A percentile compares a stretch with the other conserved stretches of the same genome.
Conservation (phyloP, 805 yeast species). For the Candida gorgasii region DNA sequence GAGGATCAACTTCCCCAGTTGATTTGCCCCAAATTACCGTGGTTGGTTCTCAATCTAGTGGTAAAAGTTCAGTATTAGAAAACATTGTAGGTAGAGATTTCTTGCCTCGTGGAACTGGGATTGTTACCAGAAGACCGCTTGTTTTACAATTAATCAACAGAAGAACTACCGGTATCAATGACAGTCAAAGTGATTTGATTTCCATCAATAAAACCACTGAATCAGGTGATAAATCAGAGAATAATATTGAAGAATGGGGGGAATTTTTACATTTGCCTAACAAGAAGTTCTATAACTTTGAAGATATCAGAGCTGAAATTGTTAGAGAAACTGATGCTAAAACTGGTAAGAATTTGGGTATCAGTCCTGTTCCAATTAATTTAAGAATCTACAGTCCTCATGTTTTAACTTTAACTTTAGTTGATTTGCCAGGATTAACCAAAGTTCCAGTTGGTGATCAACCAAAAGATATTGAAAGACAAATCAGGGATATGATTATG, state of each 20-base stretch:
- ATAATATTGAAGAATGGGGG: slow-evolving; percentile 91
- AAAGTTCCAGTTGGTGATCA: slow-evolving; percentile 99
- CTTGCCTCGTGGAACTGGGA: slow-evolving; percentile 90
- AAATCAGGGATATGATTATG: slow-evolving; percentile 88
- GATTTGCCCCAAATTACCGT: slow-evolving; percentile 95
- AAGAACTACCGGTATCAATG: slow-evolving; percentile 36
- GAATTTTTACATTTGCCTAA: slow-evolving; percentile 93
- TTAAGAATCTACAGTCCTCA: slow-evolving; percentile 91
- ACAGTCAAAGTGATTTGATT: slow-evolving; percentile 37
- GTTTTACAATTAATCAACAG: slow-evolving; percentile 78
- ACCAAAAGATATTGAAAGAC: slow-evolving; percentile 94
- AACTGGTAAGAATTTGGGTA: slow-evolving; percentile 81
- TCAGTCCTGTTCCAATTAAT: slow-evolving; percentile 89
- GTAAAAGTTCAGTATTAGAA: slow-evolving; percentile 86
- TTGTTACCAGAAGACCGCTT: slow-evolving; percentile 87
- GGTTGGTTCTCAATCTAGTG: slow-evolving; percentile 89
- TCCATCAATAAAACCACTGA: slow-evolving; percentile 45
- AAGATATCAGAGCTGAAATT: slow-evolving; percentile 86
- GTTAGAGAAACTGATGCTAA: slow-evolving; percentile 87
- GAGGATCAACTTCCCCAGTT: slow-evolving; percentile 84
- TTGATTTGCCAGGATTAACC: slow-evolving; percentile 95
- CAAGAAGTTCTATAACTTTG: slow-evolving; percentile 82
- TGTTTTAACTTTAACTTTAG: slow-evolving; percentile 89
- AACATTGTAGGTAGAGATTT: slow-evolving; percentile 91
- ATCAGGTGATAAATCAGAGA: slow-evolving; percentile 57